phyloP scores from a whole-genome alignment of 768 basidiomycete species.

The Kwoniella heveanensis region DNA sequence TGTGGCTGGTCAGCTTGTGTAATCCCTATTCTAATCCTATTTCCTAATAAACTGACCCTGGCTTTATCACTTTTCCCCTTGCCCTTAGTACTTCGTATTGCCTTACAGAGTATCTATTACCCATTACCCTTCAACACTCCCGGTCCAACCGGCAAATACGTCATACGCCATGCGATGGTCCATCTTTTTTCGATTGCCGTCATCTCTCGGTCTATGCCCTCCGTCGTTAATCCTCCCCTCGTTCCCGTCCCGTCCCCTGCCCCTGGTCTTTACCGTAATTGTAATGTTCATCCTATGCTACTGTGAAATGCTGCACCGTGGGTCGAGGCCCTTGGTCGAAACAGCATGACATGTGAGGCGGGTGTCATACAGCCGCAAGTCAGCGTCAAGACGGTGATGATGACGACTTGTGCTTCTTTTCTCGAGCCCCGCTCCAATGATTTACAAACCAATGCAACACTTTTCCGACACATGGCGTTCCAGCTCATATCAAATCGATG shows the following conservation, averaged over 20 bases:
- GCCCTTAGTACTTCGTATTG: background rate
- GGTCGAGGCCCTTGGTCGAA: background rate
- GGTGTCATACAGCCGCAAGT: too few species aligned
- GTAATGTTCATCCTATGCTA: slow-evolving; percentile 1
- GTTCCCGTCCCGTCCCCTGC: background rate
- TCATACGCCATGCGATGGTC: background rate
- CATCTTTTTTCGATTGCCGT: background rate
- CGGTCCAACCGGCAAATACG: slow-evolving; percentile 2
- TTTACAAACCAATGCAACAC: background rate
- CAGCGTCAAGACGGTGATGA: too few species aligned
- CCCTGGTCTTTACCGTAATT: background rate
- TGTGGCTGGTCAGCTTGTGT: slow-evolving; percentile 12
- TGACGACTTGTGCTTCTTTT: background rate
- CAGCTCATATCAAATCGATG: too few species aligned
- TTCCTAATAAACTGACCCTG: background rate
- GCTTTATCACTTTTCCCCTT: background rate
- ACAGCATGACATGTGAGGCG: background rate
- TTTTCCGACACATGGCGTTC: background rate
- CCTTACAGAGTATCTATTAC: background rate
- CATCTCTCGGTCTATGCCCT: background rate
- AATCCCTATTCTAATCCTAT: background rate
- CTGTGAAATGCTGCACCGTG: background rate
- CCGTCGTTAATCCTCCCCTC: too few species aligned
- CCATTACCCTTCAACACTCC: background rate
- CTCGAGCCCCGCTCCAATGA: background rate